Evolutionary conservation across 306 rosid genomes (phyloP).

Genomic region (Ormosia semicastrata): DNA sequence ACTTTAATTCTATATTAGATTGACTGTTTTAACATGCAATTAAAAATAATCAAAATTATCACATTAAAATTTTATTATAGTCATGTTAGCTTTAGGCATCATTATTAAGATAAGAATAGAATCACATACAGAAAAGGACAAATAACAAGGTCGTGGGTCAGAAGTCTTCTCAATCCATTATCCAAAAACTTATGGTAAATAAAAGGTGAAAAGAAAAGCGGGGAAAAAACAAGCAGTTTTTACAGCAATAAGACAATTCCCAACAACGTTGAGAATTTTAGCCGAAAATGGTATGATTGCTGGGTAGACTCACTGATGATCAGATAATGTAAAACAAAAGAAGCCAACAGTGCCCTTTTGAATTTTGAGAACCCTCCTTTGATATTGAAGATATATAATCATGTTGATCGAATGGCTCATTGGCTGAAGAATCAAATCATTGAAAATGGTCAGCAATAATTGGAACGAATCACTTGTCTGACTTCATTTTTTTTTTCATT

Average conservation of each 20-base stretch:
- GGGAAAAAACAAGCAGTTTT: neutral
- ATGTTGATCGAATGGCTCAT: neutral
- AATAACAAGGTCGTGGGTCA: neutral
- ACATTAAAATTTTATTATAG: neutral
- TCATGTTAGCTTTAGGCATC: slow-evolving; percentile 18
- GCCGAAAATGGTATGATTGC: slow-evolving; percentile 27
- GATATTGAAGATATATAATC: neutral
- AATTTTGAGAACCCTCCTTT: slow-evolving; percentile 20
- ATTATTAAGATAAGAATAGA: slow-evolving; percentile 23
- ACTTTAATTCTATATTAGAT: neutral
- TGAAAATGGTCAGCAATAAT: slow-evolving; percentile 12
- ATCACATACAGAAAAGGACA: slow-evolving; percentile 10
- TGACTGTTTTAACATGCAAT: neutral
- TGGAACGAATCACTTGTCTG: slow-evolving; percentile 13
- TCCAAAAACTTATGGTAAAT: slow-evolving; percentile 17
- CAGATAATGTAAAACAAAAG: slow-evolving; percentile 5
- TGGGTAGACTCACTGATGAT: neutral
- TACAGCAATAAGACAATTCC: slow-evolving; percentile 32
- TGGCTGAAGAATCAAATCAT: slow-evolving; percentile 26
- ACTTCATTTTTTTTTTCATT: neutral
- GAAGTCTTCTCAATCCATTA: neutral
- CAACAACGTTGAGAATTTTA: neutral
- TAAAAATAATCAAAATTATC: neutral
- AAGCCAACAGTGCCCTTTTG: slow-evolving; percentile 17
- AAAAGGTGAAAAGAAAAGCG: neutral